phyloP scores from a whole-genome alignment of 768 basidiomycete species.

The Mycena galopus region DNA sequence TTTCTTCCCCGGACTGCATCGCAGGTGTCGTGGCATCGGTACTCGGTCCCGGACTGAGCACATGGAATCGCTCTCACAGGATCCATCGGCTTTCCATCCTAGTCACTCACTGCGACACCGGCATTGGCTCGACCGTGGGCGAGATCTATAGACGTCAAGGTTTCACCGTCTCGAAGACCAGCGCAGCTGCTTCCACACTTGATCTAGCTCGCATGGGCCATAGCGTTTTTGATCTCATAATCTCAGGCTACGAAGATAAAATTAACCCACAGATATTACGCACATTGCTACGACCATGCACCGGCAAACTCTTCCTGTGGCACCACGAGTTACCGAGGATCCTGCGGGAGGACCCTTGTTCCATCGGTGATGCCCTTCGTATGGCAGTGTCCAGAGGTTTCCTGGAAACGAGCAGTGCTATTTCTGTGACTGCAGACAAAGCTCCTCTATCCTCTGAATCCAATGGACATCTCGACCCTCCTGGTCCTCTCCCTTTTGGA shows the following conservation, averaged over 20 bases:
- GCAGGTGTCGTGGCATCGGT: neutral
- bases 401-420: neutral
- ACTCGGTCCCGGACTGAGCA: conserved; percentile 3
- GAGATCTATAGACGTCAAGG: neutral
- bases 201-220: neutral
- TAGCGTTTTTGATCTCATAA: neutral
- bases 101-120: neutral
- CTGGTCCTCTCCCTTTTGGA: neutral
- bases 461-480: too few relatives aligned
- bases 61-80: neutral
- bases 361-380: neutral
- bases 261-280: neutral
- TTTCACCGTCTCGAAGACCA: neutral
- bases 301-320: neutral
- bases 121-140: neutral
- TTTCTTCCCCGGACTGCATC: neutral
- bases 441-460: too few relatives aligned
- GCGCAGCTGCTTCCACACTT: neutral
- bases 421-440: too few relatives aligned
- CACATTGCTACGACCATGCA: neutral
- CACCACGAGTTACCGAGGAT: neutral
- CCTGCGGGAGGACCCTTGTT: neutral
- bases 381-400: neutral
- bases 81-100: neutral
- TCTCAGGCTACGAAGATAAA: neutral